phyloP scores from a whole-genome alignment of 2,329 filamentous ascomycete genomes.

The Pestalotiopsis sp. region DNA sequence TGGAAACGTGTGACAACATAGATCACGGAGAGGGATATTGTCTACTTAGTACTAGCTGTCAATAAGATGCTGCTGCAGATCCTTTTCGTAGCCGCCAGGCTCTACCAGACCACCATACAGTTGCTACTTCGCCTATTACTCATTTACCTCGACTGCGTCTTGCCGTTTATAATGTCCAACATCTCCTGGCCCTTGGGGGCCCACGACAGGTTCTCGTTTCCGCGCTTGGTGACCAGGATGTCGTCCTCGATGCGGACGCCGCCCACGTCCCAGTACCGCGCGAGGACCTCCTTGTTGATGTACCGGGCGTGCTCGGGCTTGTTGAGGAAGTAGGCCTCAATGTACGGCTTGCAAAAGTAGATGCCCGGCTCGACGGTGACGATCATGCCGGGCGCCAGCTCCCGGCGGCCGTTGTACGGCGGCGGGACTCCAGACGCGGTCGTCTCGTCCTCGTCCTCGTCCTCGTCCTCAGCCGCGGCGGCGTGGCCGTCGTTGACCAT shows the following conservation, averaged over 20 bases:
- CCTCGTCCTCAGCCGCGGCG: not conserved
- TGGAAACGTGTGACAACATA: too few relatives aligned
- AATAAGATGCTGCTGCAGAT: too few relatives aligned
- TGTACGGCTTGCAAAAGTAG: slow-evolving; percentile 74
- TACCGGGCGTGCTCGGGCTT: slow-evolving; percentile 58
- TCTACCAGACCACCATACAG: not conserved
- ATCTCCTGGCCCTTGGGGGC: slow-evolving; percentile 76
- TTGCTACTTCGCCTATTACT: not conserved
- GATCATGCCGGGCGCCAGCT: slow-evolving; percentile 63
- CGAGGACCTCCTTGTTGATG: slow-evolving; percentile 65
- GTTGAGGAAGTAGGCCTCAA: slow-evolving; percentile 67
- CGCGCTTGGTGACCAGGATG: slow-evolving; percentile 74
- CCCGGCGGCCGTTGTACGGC: slow-evolving; percentile 35
- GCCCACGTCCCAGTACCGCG: slow-evolving; percentile 74
- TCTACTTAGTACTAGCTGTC: too few relatives aligned
- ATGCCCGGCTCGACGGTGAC: slow-evolving; percentile 80
- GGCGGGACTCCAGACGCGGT: slow-evolving; percentile 9
- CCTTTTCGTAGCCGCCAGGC: too few relatives aligned
- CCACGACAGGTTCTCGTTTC: slow-evolving; percentile 80
- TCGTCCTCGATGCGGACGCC: slow-evolving; percentile 94
- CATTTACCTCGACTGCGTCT: not conserved
- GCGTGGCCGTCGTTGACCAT: slow-evolving; percentile 14
- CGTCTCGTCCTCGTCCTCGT: slow-evolving; percentile 8
- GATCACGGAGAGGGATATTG: too few relatives aligned
- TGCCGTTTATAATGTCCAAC: slow-evolving; percentile 49